Evolutionary conservation across 148 eudicot genomes (phyloP), one percentile per base, ranked within the genome.

Genomic region (Vaccinium corymbosum): DNA sequence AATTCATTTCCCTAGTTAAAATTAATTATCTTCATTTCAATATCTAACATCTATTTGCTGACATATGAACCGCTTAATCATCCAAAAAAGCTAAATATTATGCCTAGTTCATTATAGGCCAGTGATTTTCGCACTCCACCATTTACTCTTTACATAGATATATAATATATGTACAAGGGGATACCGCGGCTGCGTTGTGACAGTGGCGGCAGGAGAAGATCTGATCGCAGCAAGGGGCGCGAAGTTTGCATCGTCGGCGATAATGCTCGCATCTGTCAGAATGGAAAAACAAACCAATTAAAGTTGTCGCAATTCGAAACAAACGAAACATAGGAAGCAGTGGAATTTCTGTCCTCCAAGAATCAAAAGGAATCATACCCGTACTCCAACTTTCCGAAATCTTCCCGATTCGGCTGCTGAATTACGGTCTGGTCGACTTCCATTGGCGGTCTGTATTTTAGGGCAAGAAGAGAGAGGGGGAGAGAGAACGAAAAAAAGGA

Each of bases 151-250:
- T 35, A 35, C 38, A 35, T 35, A 35, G 38, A 35, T 2, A 51
- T 51, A 51, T 51, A 10, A 52, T 53, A 53, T 53, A 53, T 13
- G 56, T 53, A 53, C 56, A 25, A 64, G 27, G 79, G 62, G 79
- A 1, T 10, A 95, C 98, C 89, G 85, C 87, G 78, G 88, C 87
- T 1, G 92, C 93, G 83, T 95, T 93, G 89, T 95, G 98, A 59
- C 98, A 95, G 86, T 95, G 98, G 61, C 97, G 98, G 80, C 98
- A 95, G 14, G 87, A 25, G 87, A 93, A 95, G 74, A 95, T 85
- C 85, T 88, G 91, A 84, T 90, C 78, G 85, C 98, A 95, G 76
- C 97, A 95, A 38, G 98, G 94, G 7, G 98, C 92, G 22, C 93
- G 87, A 48, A 95, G 84, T 86, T 84, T 89, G 89, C 98, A 95